Base-by-base conservation (phyloP, 73 alveolate species). In the Paramecium primaurelia region DNA sequence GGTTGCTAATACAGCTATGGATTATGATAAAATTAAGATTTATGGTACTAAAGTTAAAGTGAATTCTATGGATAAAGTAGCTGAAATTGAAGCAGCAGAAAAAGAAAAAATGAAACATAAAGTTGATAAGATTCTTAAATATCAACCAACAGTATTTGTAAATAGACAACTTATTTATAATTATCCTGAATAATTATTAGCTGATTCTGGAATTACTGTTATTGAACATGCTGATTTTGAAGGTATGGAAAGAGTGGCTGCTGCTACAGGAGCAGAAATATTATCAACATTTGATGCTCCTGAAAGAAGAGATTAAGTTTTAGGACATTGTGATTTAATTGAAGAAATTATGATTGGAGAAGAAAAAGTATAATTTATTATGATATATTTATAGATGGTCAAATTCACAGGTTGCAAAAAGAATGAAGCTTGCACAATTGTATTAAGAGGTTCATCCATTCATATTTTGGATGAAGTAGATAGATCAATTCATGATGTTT, bases 211-310 rank as follows among this genome's bases (percentile, higher is more conserved):
- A 71, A 94, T 97, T 77, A 97, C 97, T 98, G 99, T 98, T 77
- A 98, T 98, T 83, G 99, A 98, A 84, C 99, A 98, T 92, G 99
- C 99, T 38, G 99, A 98, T 92, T 98, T 98, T 92, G 99, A 98
- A 89, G 99, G 99, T 30, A 97, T 96, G 64, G 99, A 98, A 94
- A 97, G 99, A 93, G 96, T 98, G 68, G 99, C 99, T 16, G 99
- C 99, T n/a, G 99, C 98, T 37, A 93, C 98, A 40, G 99, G 99
- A 20, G 99, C 99, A 26, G 99, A 98, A 93, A 98, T 98, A 86
- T 97, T 95, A 92, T 98, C 99, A 25, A 98, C 99, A 30, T 98
- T 98, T 94, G 99, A 98, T 87, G 77, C 94, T 77, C 99, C 99
- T 10, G 99, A 98, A 86, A 47, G 93, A 89, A 93, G 98, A 47